phyloP scores from a whole-genome alignment of 257 asterid species.

The Coffea eugenioides region DNA sequence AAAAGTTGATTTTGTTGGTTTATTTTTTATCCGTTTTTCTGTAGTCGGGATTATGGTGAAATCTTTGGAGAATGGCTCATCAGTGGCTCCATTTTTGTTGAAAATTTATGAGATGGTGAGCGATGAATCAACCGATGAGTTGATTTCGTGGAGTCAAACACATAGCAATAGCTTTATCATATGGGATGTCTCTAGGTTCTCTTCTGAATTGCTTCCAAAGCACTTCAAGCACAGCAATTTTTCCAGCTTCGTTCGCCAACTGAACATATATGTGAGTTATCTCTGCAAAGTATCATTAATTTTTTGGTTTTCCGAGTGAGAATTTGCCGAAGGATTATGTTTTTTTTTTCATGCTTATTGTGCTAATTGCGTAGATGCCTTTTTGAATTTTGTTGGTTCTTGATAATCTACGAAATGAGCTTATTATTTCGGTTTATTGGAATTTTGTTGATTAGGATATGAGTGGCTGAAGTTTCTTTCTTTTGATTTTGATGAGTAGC shows the following conservation, averaged over 20 bases:
- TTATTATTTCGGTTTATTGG: neutral
- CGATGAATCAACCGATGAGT: constrained; percentile 69
- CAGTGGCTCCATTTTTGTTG: constrained; percentile 77
- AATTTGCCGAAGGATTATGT: neutral
- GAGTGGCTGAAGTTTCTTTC: neutral
- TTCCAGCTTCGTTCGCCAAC: constrained; percentile 92
- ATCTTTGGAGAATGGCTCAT: constrained; percentile 67
- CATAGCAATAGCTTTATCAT: constrained; percentile 67
- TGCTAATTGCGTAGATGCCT: neutral
- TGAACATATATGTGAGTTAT: constrained; percentile 71
- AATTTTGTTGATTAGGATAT: neutral
- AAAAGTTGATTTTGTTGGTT: neutral
- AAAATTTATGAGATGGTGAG: constrained; percentile 89
- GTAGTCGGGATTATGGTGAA: constrained; percentile 58
- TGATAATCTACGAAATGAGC: neutral
- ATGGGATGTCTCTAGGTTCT: constrained; percentile 63
- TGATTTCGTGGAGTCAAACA: constrained; percentile 74
- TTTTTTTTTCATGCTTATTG: neutral
- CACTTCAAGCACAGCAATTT: constrained; percentile 92
- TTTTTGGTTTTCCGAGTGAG: neutral
- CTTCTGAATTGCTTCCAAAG: constrained; percentile 69
- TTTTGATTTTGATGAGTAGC: neutral
- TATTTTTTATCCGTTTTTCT: neutral
- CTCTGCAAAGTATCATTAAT: too few species aligned
- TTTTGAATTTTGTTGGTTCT: neutral